Conservation (phyloP, 2,329 filamentous ascomycete species). For the Talaromyces amestolkiae region DNA sequence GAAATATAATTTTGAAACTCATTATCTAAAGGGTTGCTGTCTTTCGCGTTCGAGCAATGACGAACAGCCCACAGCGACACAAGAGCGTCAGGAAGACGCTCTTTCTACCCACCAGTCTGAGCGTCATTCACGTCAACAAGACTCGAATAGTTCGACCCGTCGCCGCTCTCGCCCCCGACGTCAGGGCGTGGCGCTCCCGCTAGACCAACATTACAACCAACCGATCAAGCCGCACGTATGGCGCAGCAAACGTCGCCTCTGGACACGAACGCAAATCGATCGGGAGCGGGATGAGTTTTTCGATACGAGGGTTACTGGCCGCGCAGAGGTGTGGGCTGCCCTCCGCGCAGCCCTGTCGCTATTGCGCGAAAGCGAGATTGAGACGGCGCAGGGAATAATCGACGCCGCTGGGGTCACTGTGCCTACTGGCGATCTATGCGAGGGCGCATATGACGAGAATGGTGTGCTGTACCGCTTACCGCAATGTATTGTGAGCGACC, state of each 20-base stretch:
- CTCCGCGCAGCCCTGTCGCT: constrained; percentile 66
- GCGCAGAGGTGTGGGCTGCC: constrained; percentile 75
- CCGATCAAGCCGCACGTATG: constrained; percentile 66
- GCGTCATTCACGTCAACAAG: constrained; percentile 17
- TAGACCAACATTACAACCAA: constrained; percentile 65
- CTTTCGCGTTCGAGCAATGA: constrained; percentile 38
- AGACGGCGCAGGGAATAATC: constrained; percentile 75
- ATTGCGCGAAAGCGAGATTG: constrained; percentile 61
- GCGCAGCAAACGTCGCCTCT: constrained; percentile 61
- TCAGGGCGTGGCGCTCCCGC: constrained; percentile 29
- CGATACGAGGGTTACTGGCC: constrained; percentile 79
- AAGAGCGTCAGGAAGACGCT: constrained; percentile 26
- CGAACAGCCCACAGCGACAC: constrained; percentile 25
- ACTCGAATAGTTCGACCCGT: constrained; percentile 19
- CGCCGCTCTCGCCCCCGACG: constrained; percentile 19
- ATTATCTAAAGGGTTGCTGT: constrained; percentile 38
- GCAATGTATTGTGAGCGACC: constrained; percentile 67
- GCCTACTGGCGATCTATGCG: constrained; percentile 68
- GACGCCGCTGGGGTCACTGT: constrained; percentile 74
- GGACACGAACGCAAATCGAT: constrained; percentile 68
- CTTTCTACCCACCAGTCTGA: constrained; percentile 22
- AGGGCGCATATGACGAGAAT: constrained; percentile 69
- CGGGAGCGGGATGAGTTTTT: constrained; percentile 80
- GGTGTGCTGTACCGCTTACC: constrained; percentile 70
- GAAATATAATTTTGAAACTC: neutral